A percentile compares a stretch with the other conserved stretches of the same genome.
These are phyloP conservation scores for Sutorius eximius DNA, from an alignment of 1,284 basidiomycete species.

Conservation along the genomic window DNA sequence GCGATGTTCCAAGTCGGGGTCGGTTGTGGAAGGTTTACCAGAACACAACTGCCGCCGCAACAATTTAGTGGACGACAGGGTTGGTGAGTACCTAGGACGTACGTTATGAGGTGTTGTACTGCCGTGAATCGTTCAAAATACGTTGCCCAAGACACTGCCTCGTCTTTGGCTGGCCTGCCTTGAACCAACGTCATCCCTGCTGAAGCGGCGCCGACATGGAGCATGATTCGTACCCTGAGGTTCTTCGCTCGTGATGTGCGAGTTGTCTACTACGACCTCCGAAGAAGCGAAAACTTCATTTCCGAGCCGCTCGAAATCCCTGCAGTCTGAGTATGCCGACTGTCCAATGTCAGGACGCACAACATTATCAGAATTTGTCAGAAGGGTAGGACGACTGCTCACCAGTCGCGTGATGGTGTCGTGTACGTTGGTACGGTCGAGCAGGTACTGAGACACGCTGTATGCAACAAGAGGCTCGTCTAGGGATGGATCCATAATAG, in stretches of 20 bases:
- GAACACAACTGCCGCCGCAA: conserved; percentile 17
- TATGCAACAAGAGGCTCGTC: conserved; percentile 15
- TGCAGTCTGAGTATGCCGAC: conserved; percentile 28
- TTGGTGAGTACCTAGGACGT: conserved; percentile 1
- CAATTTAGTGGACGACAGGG: neutral
- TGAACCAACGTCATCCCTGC: conserved; percentile 3
- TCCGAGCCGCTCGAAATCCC: conserved; percentile 28
- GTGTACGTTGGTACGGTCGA: conserved; percentile 31
- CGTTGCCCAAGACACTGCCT: conserved; percentile 22
- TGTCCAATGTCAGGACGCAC: conserved; percentile 3
- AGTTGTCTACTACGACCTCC: conserved; percentile 24
- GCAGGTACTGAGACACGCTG: conserved; percentile 22
- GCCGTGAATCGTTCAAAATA: conserved; percentile 25
- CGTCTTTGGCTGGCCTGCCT: conserved; percentile 19
- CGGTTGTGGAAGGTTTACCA: conserved; percentile 32
- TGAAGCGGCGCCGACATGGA: neutral
- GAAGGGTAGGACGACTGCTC: conserved; percentile 2
- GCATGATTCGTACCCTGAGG: conserved; percentile 12
- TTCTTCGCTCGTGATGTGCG: conserved; percentile 23
- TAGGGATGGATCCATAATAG: conserved; percentile 10
- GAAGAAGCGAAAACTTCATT: conserved; percentile 28
- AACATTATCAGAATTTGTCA: neutral
- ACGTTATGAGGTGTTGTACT: conserved; percentile 27
- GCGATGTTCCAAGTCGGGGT: conserved; percentile 20
- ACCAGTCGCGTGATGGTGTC: conserved; percentile 30